These are phyloP conservation scores for Phyllosticta paracitricarpa DNA, from an alignment of 2,329 filamentous ascomycete genomes.

Conservation along the genomic window DNA sequence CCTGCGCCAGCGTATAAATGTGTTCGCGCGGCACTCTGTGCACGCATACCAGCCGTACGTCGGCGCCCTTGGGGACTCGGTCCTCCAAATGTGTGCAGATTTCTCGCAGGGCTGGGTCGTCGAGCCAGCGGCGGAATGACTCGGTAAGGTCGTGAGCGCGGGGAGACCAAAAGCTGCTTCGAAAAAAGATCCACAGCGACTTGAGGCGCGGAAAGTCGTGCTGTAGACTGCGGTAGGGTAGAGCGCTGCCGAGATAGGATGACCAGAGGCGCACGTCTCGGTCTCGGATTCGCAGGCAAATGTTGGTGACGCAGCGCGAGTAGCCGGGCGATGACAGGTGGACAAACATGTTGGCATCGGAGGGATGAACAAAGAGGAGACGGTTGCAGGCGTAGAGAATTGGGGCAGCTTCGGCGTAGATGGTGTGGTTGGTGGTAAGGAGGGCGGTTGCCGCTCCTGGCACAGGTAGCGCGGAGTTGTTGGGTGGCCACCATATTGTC, in stretches of 20 bases:
- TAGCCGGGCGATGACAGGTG: conserved; percentile 19
- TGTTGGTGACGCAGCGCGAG: conserved; percentile 19
- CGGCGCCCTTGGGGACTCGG: conserved; percentile 15
- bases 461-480: conserved; percentile 11
- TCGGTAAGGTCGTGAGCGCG: conserved; percentile 16
- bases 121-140: conserved; percentile 26
- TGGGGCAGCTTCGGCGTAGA: conserved; percentile 24
- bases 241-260: conserved; percentile 24
- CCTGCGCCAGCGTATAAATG: conserved; percentile 37
- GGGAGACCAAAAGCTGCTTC: conserved; percentile 12
- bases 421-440: conserved; percentile 19
- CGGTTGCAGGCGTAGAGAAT: conserved; percentile 28
- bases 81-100: conserved; percentile 26
- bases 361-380: conserved; percentile 29
- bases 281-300: conserved; percentile 27
- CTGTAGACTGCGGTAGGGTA: conserved; percentile 20
- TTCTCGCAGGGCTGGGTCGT: conserved; percentile 25
- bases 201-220: conserved; percentile 26
- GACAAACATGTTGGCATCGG: conserved; percentile 31
- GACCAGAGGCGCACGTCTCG: conserved; percentile 29
- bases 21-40: conserved; percentile 30
- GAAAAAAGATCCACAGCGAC: conserved; percentile 26
- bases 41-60: conserved; percentile 28
- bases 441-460: conserved; percentile 20
- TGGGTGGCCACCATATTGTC: conserved; percentile 26